Evolutionary conservation across 116 monocot species (phyloP).

Genomic region (Zostera marina): DNA sequence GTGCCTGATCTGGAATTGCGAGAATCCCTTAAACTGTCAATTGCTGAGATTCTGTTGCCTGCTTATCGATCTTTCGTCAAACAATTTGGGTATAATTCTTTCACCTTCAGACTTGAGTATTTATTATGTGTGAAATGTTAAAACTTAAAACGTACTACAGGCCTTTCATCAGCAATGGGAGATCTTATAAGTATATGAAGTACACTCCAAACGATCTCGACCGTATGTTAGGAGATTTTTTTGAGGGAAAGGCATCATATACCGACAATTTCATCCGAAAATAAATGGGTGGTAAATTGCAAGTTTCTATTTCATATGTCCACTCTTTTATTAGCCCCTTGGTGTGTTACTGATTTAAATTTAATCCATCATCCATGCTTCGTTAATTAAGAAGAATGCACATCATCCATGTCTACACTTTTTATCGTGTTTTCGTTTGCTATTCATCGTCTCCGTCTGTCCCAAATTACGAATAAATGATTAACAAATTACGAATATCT

Average conservation of each 20-base stretch:
- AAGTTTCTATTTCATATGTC: no score
- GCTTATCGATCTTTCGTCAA: slow-evolving; percentile 72
- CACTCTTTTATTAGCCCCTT: no score
- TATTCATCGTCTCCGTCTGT: no score
- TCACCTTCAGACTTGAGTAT: no score
- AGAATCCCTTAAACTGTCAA: slow-evolving; percentile 66
- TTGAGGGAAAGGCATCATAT: slow-evolving; percentile 9
- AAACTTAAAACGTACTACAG: slow-evolving; percentile 9
- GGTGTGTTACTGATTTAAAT: no score
- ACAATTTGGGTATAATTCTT: slow-evolving; percentile 43
- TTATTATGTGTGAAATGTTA: background rate
- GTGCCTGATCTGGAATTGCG: slow-evolving; percentile 75
- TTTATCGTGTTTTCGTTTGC: no score
- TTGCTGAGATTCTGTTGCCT: slow-evolving; percentile 72
- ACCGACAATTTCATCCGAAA: background rate
- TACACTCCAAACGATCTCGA: slow-evolving; percentile 15
- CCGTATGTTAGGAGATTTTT: slow-evolving; percentile 16
- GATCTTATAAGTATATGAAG: slow-evolving; percentile 10
- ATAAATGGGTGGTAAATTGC: no score
- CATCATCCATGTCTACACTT: no score
- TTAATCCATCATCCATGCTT: no score
- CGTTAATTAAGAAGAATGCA: no score
- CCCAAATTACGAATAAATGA: no score
- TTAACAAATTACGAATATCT: no score
- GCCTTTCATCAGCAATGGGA: slow-evolving; percentile 11